These are phyloP conservation scores for Vitis rupestris DNA, from an alignment of 164 flowering plant species.

Conservation along the genomic window DNA sequence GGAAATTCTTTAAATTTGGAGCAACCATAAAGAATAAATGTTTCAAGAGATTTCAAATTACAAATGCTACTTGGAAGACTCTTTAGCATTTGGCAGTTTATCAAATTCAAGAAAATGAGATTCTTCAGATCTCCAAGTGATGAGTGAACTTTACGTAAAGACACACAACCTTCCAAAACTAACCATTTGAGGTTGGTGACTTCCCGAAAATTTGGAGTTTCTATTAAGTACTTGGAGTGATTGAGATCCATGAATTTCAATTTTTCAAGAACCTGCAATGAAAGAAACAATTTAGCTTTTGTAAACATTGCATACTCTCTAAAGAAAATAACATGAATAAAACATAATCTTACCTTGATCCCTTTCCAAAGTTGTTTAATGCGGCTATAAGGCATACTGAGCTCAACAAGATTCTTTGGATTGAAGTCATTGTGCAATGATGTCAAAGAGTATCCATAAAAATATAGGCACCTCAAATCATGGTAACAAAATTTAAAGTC, in stretches of 20 bases:
- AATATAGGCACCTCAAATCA: conserved; percentile 5
- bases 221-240: background rate
- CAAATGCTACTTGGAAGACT: conserved; percentile 7
- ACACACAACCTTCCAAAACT: conserved; percentile 11
- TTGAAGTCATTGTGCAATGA: conserved; percentile 3
- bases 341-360: conserved; percentile 1
- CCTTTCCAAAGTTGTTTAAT: conserved; percentile 8
- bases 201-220: conserved; percentile 5
- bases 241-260: conserved; percentile 13
- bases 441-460: background rate
- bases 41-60: background rate
- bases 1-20: too few relatives aligned
- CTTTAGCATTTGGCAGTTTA: conserved; percentile 9
- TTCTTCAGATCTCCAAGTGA: conserved; percentile 10
- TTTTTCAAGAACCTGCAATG: background rate
- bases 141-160: conserved; percentile 12
- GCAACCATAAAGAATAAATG: background rate
- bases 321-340: background rate
- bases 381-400: conserved; percentile 15
- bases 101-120: conserved; percentile 4
- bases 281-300: background rate
- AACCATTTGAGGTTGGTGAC: conserved; percentile 8
- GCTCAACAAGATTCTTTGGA: conserved; percentile 9
- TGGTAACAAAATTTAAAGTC: background rate
- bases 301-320: background rate